Percentiles rank a stretch among this genome's conserved stretches.
Conservation (phyloP, 768 basidiomycete genomes). For the Tricholoma hemisulphureum region DNA sequence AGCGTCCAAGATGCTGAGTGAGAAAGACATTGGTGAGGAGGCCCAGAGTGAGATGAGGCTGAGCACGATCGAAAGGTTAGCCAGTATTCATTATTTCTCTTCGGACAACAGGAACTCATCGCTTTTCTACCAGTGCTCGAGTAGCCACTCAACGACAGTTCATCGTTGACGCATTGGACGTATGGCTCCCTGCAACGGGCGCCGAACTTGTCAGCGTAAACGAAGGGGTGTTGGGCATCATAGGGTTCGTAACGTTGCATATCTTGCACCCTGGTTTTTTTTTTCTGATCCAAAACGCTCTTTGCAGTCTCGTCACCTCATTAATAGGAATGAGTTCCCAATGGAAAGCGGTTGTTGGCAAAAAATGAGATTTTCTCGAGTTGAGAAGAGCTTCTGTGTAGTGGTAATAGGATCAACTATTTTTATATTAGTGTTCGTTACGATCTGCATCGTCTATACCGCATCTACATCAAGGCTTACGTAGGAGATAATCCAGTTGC, state of each 20-base stretch:
- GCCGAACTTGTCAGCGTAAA: conserved; percentile 74
- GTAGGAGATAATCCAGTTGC: background rate
- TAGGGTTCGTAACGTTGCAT: conserved; percentile 56
- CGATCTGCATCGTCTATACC: too few species aligned
- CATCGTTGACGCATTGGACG: conserved; percentile 78
- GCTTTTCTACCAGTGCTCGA: conserved; percentile 47
- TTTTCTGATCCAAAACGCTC: conserved; percentile 2
- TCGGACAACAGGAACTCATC: background rate
- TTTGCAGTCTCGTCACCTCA: conserved; percentile 63
- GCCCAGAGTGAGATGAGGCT: conserved; percentile 64
- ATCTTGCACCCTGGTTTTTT: background rate
- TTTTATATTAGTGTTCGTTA: too few species aligned
- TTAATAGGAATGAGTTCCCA: conserved; percentile 66
- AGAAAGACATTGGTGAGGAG: conserved; percentile 68
- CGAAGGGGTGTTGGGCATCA: conserved; percentile 81
- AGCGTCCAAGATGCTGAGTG: conserved; percentile 44
- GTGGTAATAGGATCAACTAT: too few species aligned
- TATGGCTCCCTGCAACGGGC: conserved; percentile 86
- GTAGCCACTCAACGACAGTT: conserved; percentile 74
- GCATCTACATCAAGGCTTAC: too few species aligned
- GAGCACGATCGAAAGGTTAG: conserved; percentile 54
- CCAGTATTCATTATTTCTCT: conserved; percentile 9
- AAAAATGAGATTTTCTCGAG: conserved; percentile 27
- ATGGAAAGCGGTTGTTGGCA: conserved; percentile 54
- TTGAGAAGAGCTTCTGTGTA: background rate